Base-by-base conservation (phyloP, 371 early-diverging fungal species). In the Synchytrium microbalum region DNA sequence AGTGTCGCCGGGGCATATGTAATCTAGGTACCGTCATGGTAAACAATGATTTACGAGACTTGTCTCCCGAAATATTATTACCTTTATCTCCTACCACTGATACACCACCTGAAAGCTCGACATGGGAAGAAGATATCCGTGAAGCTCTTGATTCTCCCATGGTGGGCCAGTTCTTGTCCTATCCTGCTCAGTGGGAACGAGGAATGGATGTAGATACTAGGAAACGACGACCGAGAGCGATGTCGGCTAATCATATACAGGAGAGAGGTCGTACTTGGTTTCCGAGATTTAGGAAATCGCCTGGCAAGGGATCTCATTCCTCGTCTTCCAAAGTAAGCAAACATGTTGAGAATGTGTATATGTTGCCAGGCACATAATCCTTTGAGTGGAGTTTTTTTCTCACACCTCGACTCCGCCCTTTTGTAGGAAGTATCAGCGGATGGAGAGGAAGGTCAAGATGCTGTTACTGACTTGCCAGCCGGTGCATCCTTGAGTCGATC, bases 121-220 rank as follows among this genome's bases (percentile, higher is more conserved):
- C 46, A 10, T 38, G 46, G 46, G 46, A 38, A 19, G 46, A 38
- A 38, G 46, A 38, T 10, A 38, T 38, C 5, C 5, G 46, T 10
- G 46, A 38, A 19, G 46, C 46, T 5, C 19, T 38, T 10, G 46
- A 38, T 19, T 38, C 46, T 10, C 46, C 46, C 46, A 38, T 38
- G 46, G 46, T 38, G 5, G 46, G 46, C 10, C 46, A 38, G 19
- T 38, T 38, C 5, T 38, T 38, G 46, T 38, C 46, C 19, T 38
- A 38, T 38, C 46, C 46, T 38, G 46, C 46, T 38, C 46, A 38
- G 46, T 38, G 46, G 46, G 46, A 38, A 38, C 46, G 46, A 10
- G 46, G 46, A 19, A 38, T 38, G 46, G 46, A 38, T 38, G 19
- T 38, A 19, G 46, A 38, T 38, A 38, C 10, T 38, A 38, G 46